These are phyloP conservation scores for Dryas integrifolia DNA, from an alignment of 331 rosid species.

Conservation along the genomic window DNA sequence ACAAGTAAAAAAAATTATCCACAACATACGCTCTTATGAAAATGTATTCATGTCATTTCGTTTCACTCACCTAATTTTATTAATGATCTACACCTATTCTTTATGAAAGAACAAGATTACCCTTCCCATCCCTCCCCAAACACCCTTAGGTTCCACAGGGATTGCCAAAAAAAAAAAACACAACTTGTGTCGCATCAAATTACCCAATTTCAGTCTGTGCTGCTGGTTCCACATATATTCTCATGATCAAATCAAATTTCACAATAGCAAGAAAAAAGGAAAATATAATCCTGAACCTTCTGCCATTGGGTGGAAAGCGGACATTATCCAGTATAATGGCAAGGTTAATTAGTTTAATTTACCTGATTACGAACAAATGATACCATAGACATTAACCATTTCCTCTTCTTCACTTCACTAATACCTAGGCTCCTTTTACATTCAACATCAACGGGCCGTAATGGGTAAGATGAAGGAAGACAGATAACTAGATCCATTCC, in stretches of 20 bases:
- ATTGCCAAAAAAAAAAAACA: background rate
- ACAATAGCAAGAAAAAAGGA: background rate
- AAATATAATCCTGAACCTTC: background rate
- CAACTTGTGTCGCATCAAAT: background rate
- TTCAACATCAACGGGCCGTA: constrained; percentile 87
- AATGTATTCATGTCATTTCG: constrained; percentile 5
- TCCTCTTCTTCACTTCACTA: constrained; percentile 85
- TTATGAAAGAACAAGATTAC: background rate
- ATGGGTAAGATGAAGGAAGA: constrained; percentile 89
- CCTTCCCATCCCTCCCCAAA: background rate
- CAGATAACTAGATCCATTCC: constrained; percentile 94
- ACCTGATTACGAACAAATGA: constrained; percentile 96
- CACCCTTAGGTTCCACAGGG: background rate
- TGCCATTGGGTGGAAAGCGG: background rate
- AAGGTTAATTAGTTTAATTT: constrained; percentile 18
- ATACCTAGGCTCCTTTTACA: constrained; percentile 89
- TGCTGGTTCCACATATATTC: background rate
- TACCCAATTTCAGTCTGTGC: constrained; percentile 4
- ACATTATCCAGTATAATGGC: background rate
- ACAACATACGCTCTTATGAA: background rate
- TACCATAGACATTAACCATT: constrained; percentile 96
- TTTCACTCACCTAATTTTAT: background rate
- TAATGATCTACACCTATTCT: background rate
- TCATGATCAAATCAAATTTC: background rate
- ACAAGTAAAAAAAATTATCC: constrained; percentile 23